Evolutionary conservation across 345 rosid genomes (phyloP), one percentile per base, ranked within the genome.

Genomic region (Dipteronia dyeriana): DNA sequence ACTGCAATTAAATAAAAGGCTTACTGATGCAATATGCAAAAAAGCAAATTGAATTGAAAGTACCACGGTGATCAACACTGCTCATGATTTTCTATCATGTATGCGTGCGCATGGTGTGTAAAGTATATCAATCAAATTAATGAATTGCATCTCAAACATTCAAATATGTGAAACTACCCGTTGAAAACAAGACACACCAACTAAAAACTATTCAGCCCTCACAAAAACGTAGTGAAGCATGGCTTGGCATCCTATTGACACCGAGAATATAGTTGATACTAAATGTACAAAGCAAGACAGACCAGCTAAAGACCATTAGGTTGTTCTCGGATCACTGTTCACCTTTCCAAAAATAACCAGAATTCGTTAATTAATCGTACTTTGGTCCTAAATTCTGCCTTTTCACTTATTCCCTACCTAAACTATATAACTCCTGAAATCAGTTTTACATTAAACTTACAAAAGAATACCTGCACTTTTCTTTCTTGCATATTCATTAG

Each of bases 1-100:
- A 89, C 99, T 94, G 86, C 79, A 78, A 79, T 9, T 9, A 26
- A 68, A 69, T 38, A 47, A 51, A 57, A 26, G 4, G 16, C 76
- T 43, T 63, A 47, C 13, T 29, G 14, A 59, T 20, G 70, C 60
- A 76, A 82, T 9, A 1, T 9, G 20, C 8, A n/a, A 47, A 2
- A 51, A 75, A 74, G 23, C 22, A 26, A 13, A 20, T 19, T 51
- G n/a, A 73, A 39, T n/a, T 34, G 17, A 60, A 22, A 72, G 17
- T n/a, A 38, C 20, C 19, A 54, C 4, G 16, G 75, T 49, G 57
- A 34, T 13, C 39, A 63, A 29, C 39, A 63, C 49, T 34, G 34
- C 25, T 25, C 54, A 39, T 60, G 7, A 23, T 72, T 43, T 5
- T 1, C 22, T 13, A 59, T 20, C 9, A 19, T 5, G 63, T 20